Evolutionary conservation across 169 alveolate genomes (phyloP).

Genomic region (Condylostoma magnum): DNA sequence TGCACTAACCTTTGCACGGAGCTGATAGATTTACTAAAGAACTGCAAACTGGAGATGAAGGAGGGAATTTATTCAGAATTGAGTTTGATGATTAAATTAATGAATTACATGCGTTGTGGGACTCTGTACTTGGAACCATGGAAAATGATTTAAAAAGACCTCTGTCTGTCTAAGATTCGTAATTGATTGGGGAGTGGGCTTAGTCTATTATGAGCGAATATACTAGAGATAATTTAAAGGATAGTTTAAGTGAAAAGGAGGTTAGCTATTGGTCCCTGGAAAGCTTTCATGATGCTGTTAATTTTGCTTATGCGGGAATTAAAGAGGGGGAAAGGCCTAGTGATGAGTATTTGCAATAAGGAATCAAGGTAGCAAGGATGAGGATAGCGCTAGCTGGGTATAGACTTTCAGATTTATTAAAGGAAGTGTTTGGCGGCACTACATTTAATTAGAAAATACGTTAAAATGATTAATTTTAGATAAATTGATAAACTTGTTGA

Average conservation of each 20-base stretch:
- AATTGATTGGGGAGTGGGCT: neutral
- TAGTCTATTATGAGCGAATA: neutral
- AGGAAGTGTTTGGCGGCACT: neutral
- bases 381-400: constrained; percentile 27
- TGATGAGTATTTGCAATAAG: neutral
- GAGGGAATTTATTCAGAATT: constrained; percentile 40
- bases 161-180: neutral
- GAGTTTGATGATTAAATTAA: constrained; percentile 23
- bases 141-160: constrained; percentile 7
- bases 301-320: constrained; percentile 5
- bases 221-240: neutral
- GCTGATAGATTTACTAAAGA: constrained; percentile 21
- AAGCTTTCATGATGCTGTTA: neutral
- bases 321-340: neutral
- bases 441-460: too few species aligned
- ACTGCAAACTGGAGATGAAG: constrained; percentile 49
- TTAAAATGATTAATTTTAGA: too few species aligned
- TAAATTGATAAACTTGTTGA: too few species aligned
- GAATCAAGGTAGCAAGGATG: neutral
- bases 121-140: constrained; percentile 28
- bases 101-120: constrained; percentile 67
- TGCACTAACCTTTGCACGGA: constrained; percentile 58
- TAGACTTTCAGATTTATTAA: constrained; percentile 17
- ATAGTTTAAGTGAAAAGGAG: neutral
- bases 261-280: neutral